phyloP scores from a whole-genome alignment of 2,329 filamentous ascomycete species.

The Alternaria tenuissima region DNA sequence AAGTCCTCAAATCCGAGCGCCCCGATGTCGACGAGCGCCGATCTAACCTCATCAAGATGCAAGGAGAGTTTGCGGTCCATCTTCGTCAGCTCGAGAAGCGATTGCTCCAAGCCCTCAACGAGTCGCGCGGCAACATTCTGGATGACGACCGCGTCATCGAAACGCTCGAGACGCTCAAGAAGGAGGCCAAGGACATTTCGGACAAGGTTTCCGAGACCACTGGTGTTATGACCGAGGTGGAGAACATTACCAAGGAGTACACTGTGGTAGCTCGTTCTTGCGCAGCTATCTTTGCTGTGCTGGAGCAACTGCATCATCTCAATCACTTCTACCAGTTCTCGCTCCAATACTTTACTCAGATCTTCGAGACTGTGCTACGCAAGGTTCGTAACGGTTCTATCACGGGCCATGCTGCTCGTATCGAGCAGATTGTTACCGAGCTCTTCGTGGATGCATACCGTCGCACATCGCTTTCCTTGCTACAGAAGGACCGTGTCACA shows the following conservation, averaged over 20 bases:
- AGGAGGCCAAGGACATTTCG: slow-evolving; percentile 94
- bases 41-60: slow-evolving; percentile 97
- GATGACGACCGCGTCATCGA: slow-evolving; percentile 99
- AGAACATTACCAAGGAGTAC: slow-evolving; percentile 94
- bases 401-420: slow-evolving; percentile 78
- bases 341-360: slow-evolving; percentile 95
- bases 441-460: slow-evolving; percentile 92
- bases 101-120: slow-evolving; percentile 92
- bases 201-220: slow-evolving; percentile 96
- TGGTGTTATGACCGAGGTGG: slow-evolving; percentile 97
- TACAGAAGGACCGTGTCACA: slow-evolving; percentile 94
- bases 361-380: slow-evolving; percentile 91
- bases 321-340: slow-evolving; percentile 99
- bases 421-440: slow-evolving; percentile 89
- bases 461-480: slow-evolving; percentile 87
- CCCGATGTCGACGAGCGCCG: slow-evolving; percentile 96
- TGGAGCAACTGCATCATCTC: slow-evolving; percentile 96
- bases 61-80: slow-evolving; percentile 99
- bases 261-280: slow-evolving; percentile 91
- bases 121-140: slow-evolving; percentile 95
- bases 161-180: slow-evolving; percentile 96
- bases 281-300: slow-evolving; percentile 94
- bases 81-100: slow-evolving; percentile 94
- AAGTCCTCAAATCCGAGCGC: slow-evolving; percentile 95
- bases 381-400: slow-evolving; percentile 77